Conservation (phyloP, 352 stramenopile genomes). For the Globisporangium perplexum region DNA sequence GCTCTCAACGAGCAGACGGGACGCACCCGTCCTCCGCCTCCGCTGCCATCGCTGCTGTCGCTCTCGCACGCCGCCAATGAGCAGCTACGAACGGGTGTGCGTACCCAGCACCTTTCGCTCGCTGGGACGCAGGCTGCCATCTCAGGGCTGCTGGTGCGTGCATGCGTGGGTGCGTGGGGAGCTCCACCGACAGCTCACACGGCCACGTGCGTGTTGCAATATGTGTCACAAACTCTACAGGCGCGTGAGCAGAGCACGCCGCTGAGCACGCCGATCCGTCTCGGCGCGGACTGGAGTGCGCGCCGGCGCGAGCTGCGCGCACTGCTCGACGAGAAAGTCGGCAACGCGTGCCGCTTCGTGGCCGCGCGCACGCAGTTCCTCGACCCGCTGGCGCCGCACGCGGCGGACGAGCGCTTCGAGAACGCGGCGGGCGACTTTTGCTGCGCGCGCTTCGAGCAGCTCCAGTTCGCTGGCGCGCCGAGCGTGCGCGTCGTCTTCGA, state of each 20-base stretch:
- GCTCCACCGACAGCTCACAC: too few relatives aligned
- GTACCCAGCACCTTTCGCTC: constrained; percentile 23
- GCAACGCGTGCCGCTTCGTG: background rate
- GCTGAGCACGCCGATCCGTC: constrained; percentile 34
- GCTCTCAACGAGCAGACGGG: constrained; percentile 26
- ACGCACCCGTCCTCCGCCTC: background rate
- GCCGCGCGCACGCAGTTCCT: background rate
- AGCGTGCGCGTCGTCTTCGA: constrained; percentile 30
- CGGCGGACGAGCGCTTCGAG: constrained; percentile 19
- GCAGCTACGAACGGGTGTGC: constrained; percentile 8
- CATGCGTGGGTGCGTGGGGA: too few relatives aligned
- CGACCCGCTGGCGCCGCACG: constrained; percentile 20
- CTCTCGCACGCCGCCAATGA: constrained; percentile 6
- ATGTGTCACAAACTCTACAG: too few relatives aligned
- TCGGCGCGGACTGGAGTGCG: constrained; percentile 21
- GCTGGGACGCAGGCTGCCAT: constrained; percentile 24
- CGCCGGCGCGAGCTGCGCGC: background rate
- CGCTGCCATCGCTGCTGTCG: constrained; percentile 1
- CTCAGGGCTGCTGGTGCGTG: constrained; percentile 21
- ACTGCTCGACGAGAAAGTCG: constrained; percentile 1
- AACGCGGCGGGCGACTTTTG: constrained; percentile 24
- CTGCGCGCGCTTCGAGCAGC: constrained; percentile 32
- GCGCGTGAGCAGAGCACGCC: constrained; percentile 10
- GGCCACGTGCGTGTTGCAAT: too few relatives aligned
- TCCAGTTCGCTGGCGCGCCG: constrained; percentile 15